Base-by-base conservation (phyloP, 1,284 basidiomycete genomes). In the Volvariella volvacea region DNA sequence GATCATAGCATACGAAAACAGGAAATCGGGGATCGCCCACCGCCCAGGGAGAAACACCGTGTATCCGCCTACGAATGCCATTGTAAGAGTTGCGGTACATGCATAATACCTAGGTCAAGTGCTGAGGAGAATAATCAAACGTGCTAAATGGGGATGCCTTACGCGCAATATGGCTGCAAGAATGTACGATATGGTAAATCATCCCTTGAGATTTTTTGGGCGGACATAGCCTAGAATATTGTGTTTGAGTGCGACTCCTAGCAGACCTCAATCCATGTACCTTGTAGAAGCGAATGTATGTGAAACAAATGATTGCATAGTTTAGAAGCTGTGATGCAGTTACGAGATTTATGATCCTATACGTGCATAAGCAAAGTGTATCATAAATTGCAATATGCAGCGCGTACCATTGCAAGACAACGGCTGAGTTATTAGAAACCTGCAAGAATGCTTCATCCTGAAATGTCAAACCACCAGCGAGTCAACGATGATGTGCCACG, bases 201-300 rank as follows among this genome's bases (percentile, higher is more conserved):
- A 64, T 76, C 54, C 56, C 85, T 71, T 39, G 73, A 64, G 46
- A 85, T 71, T 2, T 76, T 77, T 55, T 87, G 84, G n/a, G 56
- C 65, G 60, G 76, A 74, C 48, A 81, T 59, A 19, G 79, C 83
- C 65, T 82, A 41, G 31, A 33, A 15, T 22, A 12, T 28, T 28
- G 6, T 12, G 12, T 28, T 9, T 28, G 15, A n/a, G 44, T 16
- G 31, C 46, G 12, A 6, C 19, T 31, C 30, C 39, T 9, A 37
- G 25, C 15, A 6, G 30, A 22, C 14, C 52, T 54, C 58, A 48
- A 55, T 59, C 22, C 33, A 56, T 63, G 40, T 31, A 68, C 67
- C 31, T 64, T 55, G 53, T 71, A 58, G 51, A 73, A 74, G 20
- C 66, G 64, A 39, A 71, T 51, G 48, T 73, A 73, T 1, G 65